These are phyloP conservation scores for Inonotus obliquus DNA, from an alignment of 1,284 basidiomycete genomes.

Conservation along the genomic window DNA sequence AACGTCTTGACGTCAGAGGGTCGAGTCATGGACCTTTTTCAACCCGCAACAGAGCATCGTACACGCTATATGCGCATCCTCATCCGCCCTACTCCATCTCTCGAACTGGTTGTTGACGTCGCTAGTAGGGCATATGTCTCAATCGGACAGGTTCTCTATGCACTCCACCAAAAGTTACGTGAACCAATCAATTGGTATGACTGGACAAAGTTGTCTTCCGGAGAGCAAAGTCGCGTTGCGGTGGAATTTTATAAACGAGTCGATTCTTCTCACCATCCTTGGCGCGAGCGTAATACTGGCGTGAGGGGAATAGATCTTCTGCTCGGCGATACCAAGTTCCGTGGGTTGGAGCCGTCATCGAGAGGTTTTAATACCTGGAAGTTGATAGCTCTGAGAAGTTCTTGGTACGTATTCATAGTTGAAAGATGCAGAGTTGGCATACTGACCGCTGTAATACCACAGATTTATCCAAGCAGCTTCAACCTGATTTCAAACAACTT, in stretches of 20 bases:
- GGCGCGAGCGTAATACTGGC: not conserved
- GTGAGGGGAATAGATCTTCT: slow-evolving; percentile 12
- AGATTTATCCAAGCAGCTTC: too few relatives aligned
- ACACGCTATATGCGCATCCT: slow-evolving; percentile 1
- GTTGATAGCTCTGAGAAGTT: not conserved
- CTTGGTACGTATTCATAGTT: not conserved
- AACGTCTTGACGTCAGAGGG: not conserved
- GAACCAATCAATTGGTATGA: not conserved
- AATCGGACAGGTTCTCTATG: slow-evolving; percentile 9
- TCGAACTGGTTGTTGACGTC: slow-evolving; percentile 1
- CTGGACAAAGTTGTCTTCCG: not conserved
- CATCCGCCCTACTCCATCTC: not conserved
- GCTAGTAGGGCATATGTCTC: not conserved
- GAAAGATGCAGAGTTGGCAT: not conserved
- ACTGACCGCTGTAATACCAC: not conserved
- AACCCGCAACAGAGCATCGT: slow-evolving; percentile 5
- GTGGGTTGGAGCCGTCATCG: not conserved
- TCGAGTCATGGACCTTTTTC: not conserved
- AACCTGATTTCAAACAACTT: too few relatives aligned
- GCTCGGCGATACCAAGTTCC: slow-evolving; percentile 2
- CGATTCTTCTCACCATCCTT: not conserved
- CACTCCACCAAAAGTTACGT: not conserved
- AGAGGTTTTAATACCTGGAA: not conserved
- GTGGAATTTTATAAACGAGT: slow-evolving; percentile 4
- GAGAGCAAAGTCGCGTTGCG: not conserved